phyloP scores from a whole-genome alignment of 2,329 filamentous ascomycete species.

The Trichoderma semiorbis region DNA sequence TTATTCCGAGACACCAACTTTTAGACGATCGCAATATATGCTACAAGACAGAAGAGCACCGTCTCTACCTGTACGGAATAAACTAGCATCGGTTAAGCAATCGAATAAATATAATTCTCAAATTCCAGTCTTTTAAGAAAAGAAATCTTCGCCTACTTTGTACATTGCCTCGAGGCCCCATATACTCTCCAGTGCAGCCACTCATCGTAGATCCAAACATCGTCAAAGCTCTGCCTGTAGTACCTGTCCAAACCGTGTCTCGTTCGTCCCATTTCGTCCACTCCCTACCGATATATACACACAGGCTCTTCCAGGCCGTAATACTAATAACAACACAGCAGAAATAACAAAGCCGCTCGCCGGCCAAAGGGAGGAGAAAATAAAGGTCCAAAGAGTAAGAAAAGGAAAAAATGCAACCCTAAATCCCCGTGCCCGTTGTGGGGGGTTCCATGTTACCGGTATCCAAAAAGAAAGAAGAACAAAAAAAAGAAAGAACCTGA shows the following conservation, averaged over 20 bases:
- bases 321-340: not conserved
- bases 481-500: not conserved
- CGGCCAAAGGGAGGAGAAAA: not conserved
- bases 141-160: not conserved
- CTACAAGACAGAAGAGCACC: no score
- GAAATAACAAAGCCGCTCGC: slow-evolving; percentile 4
- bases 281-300: slow-evolving; percentile 1
- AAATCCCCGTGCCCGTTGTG: slow-evolving; percentile 14
- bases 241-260: slow-evolving; percentile 1
- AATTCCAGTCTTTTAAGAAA: not conserved
- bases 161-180: slow-evolving; percentile 13
- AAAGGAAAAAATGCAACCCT: slow-evolving; percentile 7
- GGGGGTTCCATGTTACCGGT: slow-evolving; percentile 7
- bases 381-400: not conserved
- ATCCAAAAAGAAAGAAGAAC: slow-evolving; percentile 1
- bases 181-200: not conserved
- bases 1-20: no score
- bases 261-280: not conserved
- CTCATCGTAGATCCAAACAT: slow-evolving; percentile 7
- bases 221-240: not conserved
- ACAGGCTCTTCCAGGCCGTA: not conserved
- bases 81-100: not conserved
- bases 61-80: not conserved
- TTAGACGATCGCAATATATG: no score
- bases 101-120: not conserved